Evolutionary conservation across 2,329 filamentous ascomycete genomes (phyloP).

Genomic region (Parascedosporium putredinis): DNA sequence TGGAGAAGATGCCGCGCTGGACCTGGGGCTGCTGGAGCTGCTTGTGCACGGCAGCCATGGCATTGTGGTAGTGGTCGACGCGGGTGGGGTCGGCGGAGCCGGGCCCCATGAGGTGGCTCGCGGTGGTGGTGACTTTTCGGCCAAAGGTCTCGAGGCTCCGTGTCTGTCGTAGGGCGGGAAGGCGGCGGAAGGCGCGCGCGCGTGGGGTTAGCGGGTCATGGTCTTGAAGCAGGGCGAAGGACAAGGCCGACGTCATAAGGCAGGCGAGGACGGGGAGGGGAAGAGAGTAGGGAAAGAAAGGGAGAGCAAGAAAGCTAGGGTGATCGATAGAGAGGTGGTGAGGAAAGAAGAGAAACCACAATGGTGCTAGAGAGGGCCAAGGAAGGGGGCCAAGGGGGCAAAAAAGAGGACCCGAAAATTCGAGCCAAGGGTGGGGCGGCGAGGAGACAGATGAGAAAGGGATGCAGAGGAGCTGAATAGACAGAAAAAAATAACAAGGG

Average conservation of each 20-base stretch:
- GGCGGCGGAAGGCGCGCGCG: neutral
- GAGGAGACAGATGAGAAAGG: neutral
- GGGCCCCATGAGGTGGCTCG: conserved; percentile 75
- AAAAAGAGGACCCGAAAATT: too few relatives aligned
- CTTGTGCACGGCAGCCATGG: conserved; percentile 81
- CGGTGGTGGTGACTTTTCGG: conserved; percentile 89
- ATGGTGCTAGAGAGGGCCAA: too few relatives aligned
- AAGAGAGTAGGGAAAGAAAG: neutral
- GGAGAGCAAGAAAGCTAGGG: too few relatives aligned
- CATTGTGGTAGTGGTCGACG: conserved; percentile 62
- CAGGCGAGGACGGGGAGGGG: neutral
- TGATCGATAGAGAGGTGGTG: too few relatives aligned
- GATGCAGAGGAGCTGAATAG: neutral
- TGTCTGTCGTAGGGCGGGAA: conserved; percentile 41
- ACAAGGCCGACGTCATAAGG: too few relatives aligned
- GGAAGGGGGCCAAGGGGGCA: too few relatives aligned
- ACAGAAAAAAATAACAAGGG: neutral
- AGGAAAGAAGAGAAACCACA: too few relatives aligned
- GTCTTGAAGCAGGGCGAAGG: too few relatives aligned
- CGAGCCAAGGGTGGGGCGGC: neutral
- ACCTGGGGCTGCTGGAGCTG: conserved; percentile 75
- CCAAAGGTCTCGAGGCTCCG: conserved; percentile 86
- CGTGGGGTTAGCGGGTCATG: conserved; percentile 4
- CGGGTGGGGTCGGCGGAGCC: conserved; percentile 29
- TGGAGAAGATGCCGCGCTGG: conserved; percentile 83